Conservation (phyloP, 2,329 filamentous ascomycete genomes). For the Chrysoporthe puriensis region DNA sequence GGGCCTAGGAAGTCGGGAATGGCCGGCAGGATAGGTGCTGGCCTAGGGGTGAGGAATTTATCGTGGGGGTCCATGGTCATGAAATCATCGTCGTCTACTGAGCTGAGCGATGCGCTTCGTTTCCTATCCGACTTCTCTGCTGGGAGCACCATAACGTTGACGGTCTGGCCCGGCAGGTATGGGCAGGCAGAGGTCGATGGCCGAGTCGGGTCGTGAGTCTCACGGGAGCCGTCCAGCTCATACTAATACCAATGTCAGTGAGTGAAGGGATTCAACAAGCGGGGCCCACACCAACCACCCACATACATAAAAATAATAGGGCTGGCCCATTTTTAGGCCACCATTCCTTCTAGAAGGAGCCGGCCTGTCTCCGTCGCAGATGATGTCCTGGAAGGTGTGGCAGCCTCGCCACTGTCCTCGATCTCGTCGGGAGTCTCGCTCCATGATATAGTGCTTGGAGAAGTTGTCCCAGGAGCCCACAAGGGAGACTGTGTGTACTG, state of each 20-base stretch:
- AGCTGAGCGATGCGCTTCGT: slow-evolving; percentile 69
- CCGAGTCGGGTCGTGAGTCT: slow-evolving; percentile 73
- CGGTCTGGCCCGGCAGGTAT: slow-evolving; percentile 81
- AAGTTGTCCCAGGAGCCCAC: slow-evolving; percentile 98
- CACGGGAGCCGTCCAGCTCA: slow-evolving; percentile 76
- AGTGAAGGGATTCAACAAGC: slow-evolving; percentile 28
- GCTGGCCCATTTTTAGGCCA: slow-evolving; percentile 87
- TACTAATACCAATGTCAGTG: slow-evolving; percentile 62
- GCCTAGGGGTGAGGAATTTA: slow-evolving; percentile 73
- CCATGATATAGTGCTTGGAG: slow-evolving; percentile 74
- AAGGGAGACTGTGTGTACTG: slow-evolving; percentile 73
- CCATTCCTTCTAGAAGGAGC: slow-evolving; percentile 66
- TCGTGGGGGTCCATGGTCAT: slow-evolving; percentile 79
- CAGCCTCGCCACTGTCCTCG: slow-evolving; percentile 83
- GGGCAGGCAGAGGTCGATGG: slow-evolving; percentile 81
- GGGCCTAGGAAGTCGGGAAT: slow-evolving; percentile 44
- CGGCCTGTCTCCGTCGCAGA: slow-evolving; percentile 72
- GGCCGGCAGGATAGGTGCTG: slow-evolving; percentile 55
- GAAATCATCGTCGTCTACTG: slow-evolving; percentile 59
- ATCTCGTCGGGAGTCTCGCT: slow-evolving; percentile 76
- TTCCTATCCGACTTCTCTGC: slow-evolving; percentile 63
- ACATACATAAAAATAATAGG: slow-evolving; percentile 93
- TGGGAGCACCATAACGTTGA: slow-evolving; percentile 85
- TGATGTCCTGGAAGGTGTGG: slow-evolving; percentile 83
- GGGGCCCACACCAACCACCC: slow-evolving; percentile 22